Evolutionary conservation across 176 grass and related monocot species (phyloP), one percentile per base, ranked within the genome.

Genomic region (Phyllostachys edulis): DNA sequence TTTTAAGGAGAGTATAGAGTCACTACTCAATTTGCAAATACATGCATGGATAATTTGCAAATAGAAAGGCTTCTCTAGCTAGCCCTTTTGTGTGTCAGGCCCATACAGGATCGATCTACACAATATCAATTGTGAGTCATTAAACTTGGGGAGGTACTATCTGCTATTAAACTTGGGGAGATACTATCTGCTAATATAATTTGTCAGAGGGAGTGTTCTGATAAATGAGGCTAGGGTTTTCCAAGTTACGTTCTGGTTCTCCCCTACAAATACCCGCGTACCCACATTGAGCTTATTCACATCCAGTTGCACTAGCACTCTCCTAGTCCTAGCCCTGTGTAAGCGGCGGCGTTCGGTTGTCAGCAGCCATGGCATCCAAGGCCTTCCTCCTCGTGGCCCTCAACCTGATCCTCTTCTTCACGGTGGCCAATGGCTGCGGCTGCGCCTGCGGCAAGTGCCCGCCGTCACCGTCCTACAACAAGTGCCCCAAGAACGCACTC

Each of bases 401-500:
- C 52, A 90, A 71, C 83, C 80, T 97, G 49, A 14, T 90, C 55
- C 77, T 94, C 60, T 84, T 88, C 85, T 87, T 88, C 88, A 13
- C 87, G 34, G 82, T 87, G 60, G 63, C 92, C 73, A 90, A 27
- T 29, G 89, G 91, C 9, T 86, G 91, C 77, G 94, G 87, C 75
- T 80, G 60, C 10, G 27, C 27, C 51, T 76, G 81, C 80, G 59
- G 77, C 15, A 80, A 55, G 9, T 90, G 81, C 78, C 81, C 90
- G 17, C 36, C 65, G 12, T 8, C 87, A 3, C 67, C 85, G 40
- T 69, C 82, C 10, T 45, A 18, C 15, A 68, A 10, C 69, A 92
- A 80, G 50, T 97, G 92, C 90, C 92, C 92, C 69, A 78, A 90
- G 59, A 76, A 97, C 78, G 80, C 90, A 32, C 90, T 94, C 2